Base-by-base conservation (phyloP, 805 yeast genomes). In the Saturnispora ahearnii region DNA sequence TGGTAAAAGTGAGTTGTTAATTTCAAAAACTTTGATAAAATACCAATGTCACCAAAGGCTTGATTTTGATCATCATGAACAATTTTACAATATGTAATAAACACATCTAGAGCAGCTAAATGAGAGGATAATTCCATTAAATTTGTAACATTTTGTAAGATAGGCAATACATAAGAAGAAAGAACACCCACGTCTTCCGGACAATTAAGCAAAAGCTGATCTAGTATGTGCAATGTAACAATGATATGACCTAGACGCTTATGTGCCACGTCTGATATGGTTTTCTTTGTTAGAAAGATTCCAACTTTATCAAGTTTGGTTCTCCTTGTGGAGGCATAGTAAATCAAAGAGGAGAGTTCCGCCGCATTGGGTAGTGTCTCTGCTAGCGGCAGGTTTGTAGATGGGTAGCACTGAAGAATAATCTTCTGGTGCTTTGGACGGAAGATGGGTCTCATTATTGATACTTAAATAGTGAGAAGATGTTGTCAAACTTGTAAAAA, bases 311-410 rank as follows among this genome's bases (percentile, higher is more conserved):
- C 93, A 54, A 93, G 72, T 64, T 93, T 91, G 31, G 88, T 83
- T 49, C 96, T 74, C 58, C 97, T 74, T 4, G 96, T 84, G 38
- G 95, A 82, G 21, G 96, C 96, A 64, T 91, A 91, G 71, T 85
- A 91, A 31, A 91, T 69, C 57, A 91, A 73, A 62, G 89, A 88
- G 52, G 95, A 84, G 44, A 95, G 74, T 64, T 93, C 98, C 21
- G 95, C 87, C 2, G 95, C 81, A 64, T 91, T 90, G 13, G 99
- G 96, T 59, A 84, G 83, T 69, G 90, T 90, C 61, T 90, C 98
- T 5, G 77, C 76, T 13, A 53, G 51, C 2, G 63, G 54, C 15
- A 62, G 53, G 7, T 81, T 83, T 53, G 88, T 76, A 2, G 97
- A 96, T 2, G 93, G 98, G 64, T 91, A 91, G 70, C 98, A 93